Conservation (phyloP, 495 filamentous ascomycete genomes). For the Penicillium robsamsonii region DNA sequence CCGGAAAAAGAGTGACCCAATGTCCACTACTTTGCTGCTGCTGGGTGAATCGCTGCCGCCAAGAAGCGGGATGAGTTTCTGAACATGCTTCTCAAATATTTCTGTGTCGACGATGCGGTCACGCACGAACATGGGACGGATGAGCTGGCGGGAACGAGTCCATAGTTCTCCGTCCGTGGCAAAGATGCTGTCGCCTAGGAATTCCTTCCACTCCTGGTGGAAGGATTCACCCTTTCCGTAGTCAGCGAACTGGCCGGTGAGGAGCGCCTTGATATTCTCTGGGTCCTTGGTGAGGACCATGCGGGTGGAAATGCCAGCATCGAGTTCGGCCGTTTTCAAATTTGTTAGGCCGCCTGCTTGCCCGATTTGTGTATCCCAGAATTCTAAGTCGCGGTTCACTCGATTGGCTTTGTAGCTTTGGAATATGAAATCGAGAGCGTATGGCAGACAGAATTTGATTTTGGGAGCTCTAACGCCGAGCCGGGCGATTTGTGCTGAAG, state of each 20-base stretch:
- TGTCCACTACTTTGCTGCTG: conserved; percentile 58
- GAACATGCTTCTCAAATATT: conserved; percentile 74
- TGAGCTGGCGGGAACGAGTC: conserved; percentile 71
- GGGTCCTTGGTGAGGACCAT: conserved; percentile 64
- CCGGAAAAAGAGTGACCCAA: conserved; percentile 71
- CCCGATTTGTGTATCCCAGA: conserved; percentile 56
- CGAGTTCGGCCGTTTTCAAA: conserved; percentile 59
- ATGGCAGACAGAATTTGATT: conserved; percentile 36
- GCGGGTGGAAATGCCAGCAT: conserved; percentile 52
- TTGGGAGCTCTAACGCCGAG: conserved; percentile 39
- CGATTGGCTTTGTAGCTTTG: conserved; percentile 48
- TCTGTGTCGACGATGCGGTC: conserved; percentile 79
- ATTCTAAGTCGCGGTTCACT: conserved; percentile 53
- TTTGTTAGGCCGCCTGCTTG: conserved; percentile 31
- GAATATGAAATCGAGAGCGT: conserved; percentile 61
- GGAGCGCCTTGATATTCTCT: conserved; percentile 70
- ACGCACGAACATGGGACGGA: conserved; percentile 80
- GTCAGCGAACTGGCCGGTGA: conserved; percentile 69
- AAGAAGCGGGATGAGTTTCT: conserved; percentile 62
- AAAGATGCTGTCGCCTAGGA: conserved; percentile 80
- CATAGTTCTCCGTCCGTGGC: conserved; percentile 70
- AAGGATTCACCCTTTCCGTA: conserved; percentile 71
- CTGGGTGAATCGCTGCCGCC: conserved; percentile 40
- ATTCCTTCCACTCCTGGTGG: conserved; percentile 66
- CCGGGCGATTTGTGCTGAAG: conserved; percentile 31